Base-by-base conservation (phyloP, 768 basidiomycete genomes). In the Hortiboletus campestris region DNA sequence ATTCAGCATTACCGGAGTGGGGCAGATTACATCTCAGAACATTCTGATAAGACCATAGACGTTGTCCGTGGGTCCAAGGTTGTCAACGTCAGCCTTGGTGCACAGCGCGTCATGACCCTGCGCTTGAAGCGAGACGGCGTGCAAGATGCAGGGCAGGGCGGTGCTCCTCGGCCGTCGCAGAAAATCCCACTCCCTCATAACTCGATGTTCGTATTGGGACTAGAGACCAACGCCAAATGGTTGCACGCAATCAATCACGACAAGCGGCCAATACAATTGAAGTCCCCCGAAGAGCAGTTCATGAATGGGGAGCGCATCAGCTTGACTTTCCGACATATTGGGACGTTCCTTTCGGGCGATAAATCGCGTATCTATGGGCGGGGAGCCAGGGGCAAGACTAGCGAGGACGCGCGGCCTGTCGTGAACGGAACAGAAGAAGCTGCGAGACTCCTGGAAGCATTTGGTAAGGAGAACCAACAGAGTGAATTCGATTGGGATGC, bases 11-110 rank as follows among this genome's bases (percentile, higher is more conserved):
- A 92, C 66, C 88, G 90, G 53, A 79, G 78, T 13, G 91, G 90
- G 6, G 82, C 80, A 29, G 91, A 92, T 70, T 88, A 86, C 70
- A 92, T 92, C 58, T 91, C 89, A 0, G 89, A 91, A 62, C 90
- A 93, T 68, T 88, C 88, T 0, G 90, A 93, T 70, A 93, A 93
- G 73, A 93, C 90, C 6, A 80, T 92, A 61, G 91, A 93, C 67
- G 81, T 93, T 59, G 82, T 86, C 5, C 81, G 78, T 14, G 85
- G 83, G 32, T 88, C 89, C 8, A 83, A 76, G 51, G 86, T 92
- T 59, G 88, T 89, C 56, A 93, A 93, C 56, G 85, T 92, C 58
- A 89, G 86, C 63, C 75, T 92, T 14, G 90, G 90, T 7, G 89
- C 90, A 2, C 83, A 86, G 67, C 82, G 90, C 34, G 74, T 79